A percentile compares a stretch with the other conserved stretches of the same genome.
phyloP scores from a whole-genome alignment of 2,329 filamentous ascomycete species.

The Botrytis galanthina region DNA sequence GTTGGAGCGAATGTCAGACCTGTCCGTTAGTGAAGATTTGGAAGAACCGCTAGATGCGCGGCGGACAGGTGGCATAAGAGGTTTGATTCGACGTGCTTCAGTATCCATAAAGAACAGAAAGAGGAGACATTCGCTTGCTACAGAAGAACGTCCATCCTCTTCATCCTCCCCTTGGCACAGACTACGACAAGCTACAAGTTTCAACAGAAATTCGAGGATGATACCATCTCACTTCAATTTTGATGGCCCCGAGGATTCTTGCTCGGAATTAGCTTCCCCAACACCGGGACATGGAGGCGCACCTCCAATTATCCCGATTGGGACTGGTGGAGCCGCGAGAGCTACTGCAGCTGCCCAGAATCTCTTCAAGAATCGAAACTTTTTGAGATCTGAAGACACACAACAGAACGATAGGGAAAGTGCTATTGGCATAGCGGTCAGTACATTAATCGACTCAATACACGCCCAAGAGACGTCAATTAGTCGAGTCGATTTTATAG shows the following conservation, averaged over 20 bases:
- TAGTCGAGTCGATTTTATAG: slow-evolving; percentile 57
- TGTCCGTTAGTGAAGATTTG: slow-evolving; percentile 3
- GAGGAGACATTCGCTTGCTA: slow-evolving; percentile 34
- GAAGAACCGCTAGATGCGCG: slow-evolving; percentile 6
- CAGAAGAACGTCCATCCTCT: slow-evolving; percentile 32
- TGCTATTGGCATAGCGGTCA: slow-evolving; percentile 60
- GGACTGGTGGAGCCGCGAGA: slow-evolving; percentile 60
- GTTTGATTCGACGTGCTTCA: slow-evolving; percentile 36
- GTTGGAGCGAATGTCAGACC: slow-evolving; percentile 1
- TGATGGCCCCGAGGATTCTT: slow-evolving; percentile 27
- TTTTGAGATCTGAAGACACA: slow-evolving; percentile 41
- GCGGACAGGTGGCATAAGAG: slow-evolving; percentile 15
- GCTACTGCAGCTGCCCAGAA: slow-evolving; percentile 58
- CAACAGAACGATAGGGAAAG: slow-evolving; percentile 56
- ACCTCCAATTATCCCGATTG: slow-evolving; percentile 59
- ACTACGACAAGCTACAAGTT: slow-evolving; percentile 37
- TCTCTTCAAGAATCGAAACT: slow-evolving; percentile 41
- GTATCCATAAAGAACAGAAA: slow-evolving; percentile 35
- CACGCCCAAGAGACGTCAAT: slow-evolving; percentile 45
- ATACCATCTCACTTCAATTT: slow-evolving; percentile 21
- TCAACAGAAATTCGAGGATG: slow-evolving; percentile 34
- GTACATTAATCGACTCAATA: slow-evolving; percentile 22
- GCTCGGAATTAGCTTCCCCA: slow-evolving; percentile 28
- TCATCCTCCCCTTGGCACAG: slow-evolving; percentile 32
- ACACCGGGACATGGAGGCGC: slow-evolving; percentile 45